These are phyloP conservation scores for Paecilomyces formosus DNA, from an alignment of 2,329 filamentous ascomycete species.

Conservation along the genomic window DNA sequence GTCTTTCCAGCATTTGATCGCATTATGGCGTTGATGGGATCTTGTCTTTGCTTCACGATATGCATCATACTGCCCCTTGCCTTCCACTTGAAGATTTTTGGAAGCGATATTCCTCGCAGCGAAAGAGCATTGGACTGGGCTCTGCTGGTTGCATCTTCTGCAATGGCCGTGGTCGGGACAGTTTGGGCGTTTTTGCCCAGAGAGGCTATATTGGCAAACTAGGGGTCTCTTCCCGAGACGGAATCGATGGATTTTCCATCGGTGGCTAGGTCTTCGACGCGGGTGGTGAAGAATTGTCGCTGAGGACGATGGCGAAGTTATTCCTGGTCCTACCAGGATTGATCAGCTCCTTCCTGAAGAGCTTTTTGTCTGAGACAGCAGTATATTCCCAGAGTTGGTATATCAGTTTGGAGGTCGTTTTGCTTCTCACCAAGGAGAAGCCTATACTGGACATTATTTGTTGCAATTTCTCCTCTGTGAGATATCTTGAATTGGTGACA, in stretches of 20 bases:
- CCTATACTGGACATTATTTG: conserved; percentile 72
- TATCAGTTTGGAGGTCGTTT: conserved; percentile 73
- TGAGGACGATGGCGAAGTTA: conserved; percentile 77
- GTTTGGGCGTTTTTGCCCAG: conserved; percentile 84
- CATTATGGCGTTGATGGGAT: conserved; percentile 87
- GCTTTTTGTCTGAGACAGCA: conserved; percentile 17
- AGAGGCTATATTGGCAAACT: conserved; percentile 53
- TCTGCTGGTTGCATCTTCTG: conserved; percentile 61
- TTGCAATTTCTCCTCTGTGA: conserved; percentile 61
- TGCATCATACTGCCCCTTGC: conserved; percentile 83
- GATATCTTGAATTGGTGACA: conserved; percentile 82
- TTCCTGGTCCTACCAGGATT: conserved; percentile 71
- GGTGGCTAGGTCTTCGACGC: conserved; percentile 5
- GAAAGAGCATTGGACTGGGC: conserved; percentile 63
- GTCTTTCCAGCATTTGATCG: conserved; percentile 73
- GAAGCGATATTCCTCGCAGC: conserved; percentile 54
- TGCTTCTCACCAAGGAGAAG: conserved; percentile 58
- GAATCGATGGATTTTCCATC: background rate
- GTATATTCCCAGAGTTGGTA: conserved; percentile 76
- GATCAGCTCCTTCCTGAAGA: conserved; percentile 67
- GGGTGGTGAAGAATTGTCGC: background rate
- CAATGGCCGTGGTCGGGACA: conserved; percentile 70
- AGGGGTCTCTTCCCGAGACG: conserved; percentile 3
- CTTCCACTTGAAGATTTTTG: conserved; percentile 88
- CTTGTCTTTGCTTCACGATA: conserved; percentile 84